These are phyloP conservation scores for Salix exigua DNA, from an alignment of 345 rosid species.

Conservation along the genomic window DNA sequence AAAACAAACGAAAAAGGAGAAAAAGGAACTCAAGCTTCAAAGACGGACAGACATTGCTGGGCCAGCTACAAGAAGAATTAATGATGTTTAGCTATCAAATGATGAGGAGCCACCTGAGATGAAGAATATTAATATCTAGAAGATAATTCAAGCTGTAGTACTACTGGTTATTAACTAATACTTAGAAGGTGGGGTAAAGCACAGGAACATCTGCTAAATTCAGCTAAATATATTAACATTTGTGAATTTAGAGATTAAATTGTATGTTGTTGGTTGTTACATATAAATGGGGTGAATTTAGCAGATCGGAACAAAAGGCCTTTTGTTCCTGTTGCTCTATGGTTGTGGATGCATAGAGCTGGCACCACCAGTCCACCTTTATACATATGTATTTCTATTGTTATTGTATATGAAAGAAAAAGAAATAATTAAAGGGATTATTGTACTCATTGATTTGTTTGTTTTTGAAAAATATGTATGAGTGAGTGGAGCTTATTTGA, in stretches of 20 bases:
- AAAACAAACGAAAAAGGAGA: constrained; percentile 13
- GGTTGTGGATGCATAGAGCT: background rate
- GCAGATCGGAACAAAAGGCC: constrained; percentile 15
- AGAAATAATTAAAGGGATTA: constrained; percentile 2
- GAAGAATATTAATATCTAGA: background rate
- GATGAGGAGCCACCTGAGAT: constrained; percentile 20
- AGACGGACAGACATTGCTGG: constrained; percentile 32
- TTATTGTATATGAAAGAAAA: constrained; percentile 6
- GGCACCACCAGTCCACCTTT: constrained; percentile 3
- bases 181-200: constrained; percentile 21
- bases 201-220: constrained; percentile 63
- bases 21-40: constrained; percentile 28
- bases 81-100: constrained; percentile 40
- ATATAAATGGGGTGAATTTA: constrained; percentile 36
- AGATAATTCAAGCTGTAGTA: background rate
- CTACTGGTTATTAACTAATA: background rate
- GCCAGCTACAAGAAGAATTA: constrained; percentile 39
- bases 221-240: constrained; percentile 15
- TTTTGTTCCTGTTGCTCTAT: constrained; percentile 43
- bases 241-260: background rate
- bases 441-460: constrained; percentile 18
- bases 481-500: constrained; percentile 38
- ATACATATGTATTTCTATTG: background rate
- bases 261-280: constrained; percentile 1
- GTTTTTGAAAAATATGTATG: constrained; percentile 11